Percentiles rank a stretch among this genome's conserved stretches.
These are phyloP conservation scores for Pythium brachiatum DNA, from an alignment of 352 stramenopile species.

Conservation along the genomic window DNA sequence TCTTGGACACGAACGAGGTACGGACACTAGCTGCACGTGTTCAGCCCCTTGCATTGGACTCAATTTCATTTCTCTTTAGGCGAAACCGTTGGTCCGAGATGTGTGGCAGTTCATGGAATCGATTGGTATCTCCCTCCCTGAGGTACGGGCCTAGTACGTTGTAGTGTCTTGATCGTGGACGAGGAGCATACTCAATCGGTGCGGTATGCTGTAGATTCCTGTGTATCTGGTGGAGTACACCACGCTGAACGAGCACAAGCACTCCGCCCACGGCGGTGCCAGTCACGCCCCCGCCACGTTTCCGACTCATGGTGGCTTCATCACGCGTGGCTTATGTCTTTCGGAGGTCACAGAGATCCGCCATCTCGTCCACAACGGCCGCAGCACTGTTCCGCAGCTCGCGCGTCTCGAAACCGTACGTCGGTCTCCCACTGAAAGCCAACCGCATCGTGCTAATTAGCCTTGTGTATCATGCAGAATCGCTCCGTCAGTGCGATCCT, in stretches of 20 bases:
- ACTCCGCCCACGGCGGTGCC: slow-evolving; percentile 15
- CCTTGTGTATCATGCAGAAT: slow-evolving; percentile 29
- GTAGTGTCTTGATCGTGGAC: not conserved
- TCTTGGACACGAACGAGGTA: slow-evolving; percentile 65
- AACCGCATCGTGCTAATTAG: not conserved
- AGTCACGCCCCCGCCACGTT: slow-evolving; percentile 32
- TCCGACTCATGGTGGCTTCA: slow-evolving; percentile 14
- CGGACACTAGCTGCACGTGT: not conserved
- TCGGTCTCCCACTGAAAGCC: not conserved
- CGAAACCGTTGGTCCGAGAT: slow-evolving; percentile 37
- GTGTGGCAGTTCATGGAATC: slow-evolving; percentile 71
- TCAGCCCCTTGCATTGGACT: not conserved
- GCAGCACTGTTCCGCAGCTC: slow-evolving; percentile 37
- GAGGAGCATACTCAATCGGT: too few species aligned
- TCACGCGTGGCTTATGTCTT: slow-evolving; percentile 53
- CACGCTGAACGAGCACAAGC: slow-evolving; percentile 51
- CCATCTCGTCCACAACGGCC: slow-evolving; percentile 45
- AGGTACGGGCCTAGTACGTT: slow-evolving; percentile 24
- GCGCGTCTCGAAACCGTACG: slow-evolving; percentile 51
- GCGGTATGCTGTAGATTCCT: slow-evolving; percentile 35
- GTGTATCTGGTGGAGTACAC: slow-evolving; percentile 63
- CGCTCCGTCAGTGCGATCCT: slow-evolving; percentile 70
- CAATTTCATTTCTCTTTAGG: slow-evolving; percentile 8
- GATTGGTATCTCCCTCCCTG: slow-evolving; percentile 59
- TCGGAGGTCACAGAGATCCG: slow-evolving; percentile 54